Base-by-base conservation (phyloP, 805 yeast genomes). In the Starmerella powellii region DNA sequence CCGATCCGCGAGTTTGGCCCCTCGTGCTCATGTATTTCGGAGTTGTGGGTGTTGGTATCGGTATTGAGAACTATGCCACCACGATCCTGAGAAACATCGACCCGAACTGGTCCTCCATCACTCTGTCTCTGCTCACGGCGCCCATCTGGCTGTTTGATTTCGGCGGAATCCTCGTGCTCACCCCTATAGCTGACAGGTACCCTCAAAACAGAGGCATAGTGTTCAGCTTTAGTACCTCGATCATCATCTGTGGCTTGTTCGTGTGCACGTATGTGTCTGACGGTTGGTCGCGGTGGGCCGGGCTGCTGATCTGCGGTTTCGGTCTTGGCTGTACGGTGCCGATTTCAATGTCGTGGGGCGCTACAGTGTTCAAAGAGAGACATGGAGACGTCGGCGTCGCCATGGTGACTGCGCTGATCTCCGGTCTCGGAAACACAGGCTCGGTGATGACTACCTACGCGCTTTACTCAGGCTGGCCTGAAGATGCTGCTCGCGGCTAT, bases 241-340 rank as follows among this genome's bases (percentile, higher is more conserved):
- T 85, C 37, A 82, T 85, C 53, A 81, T 84, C 24, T 63, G 68
- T 30, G 94, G 95, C 2, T 62, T 84, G 61, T 60, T 80, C 37
- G 84, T 83, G 24, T 75, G 81, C 15, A 83, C 94, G 0, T 84
- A 67, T 56, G 91, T 93, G 1, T 64, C 66, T 10, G 78, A 76
- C 3, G 63, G 75, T 21, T 84, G 95, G 95, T 68, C 72, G 44
- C 72, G 74, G 52, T 84, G 82, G 58, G 93, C 75, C 6, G 95
- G 95, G 1, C 66, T 84, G 40, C 66, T 84, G 47, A 76, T 84
- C 56, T 76, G 83, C 6, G 95, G 95, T 0, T 80, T 78, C 51
- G 95, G 95, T 0, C 68, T 84, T 38, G 95, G 95, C 10, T 91
- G 94, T 17, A 84, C 95, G 0, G 93, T 83, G 12, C 94, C 95